Base-by-base conservation (phyloP, 257 asterid genomes). In the Parsonsia alboflavescens region DNA sequence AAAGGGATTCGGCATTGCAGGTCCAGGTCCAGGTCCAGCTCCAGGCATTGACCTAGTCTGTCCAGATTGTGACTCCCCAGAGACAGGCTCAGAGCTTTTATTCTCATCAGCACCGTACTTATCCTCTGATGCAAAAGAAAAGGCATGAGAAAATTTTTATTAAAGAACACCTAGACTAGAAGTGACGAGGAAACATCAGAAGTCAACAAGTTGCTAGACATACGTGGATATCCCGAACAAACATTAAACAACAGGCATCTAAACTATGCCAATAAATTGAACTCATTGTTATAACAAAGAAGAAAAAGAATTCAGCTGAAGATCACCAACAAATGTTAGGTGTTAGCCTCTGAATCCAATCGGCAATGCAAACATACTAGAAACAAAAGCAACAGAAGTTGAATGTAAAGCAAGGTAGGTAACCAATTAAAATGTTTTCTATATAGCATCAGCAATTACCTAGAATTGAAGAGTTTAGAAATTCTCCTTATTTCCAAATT, bases 1-100 rank as follows among this genome's bases (percentile, higher is more conserved):
- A 63, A 93, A 93, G 12, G 97, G 98, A 83, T 91, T 93, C 7
- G 84, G 88, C 81, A 88, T 48, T 42, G 85, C 90, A 73, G 85
- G 70, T 72, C 83, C 83, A 45, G 95, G 67, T 58, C 87, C 82
- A 71, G 86, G 7, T 72, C 83, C 83, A 45, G 95, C 69, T 58
- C 87, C 82, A 71, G 86, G 7, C 66, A 80, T 80, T 76, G 81
- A 69, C 68, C 83, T 79, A 72, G 82, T 73, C 84, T 82, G 88
- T 28, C 85, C 92, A 83, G 89, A 69, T 70, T 85, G 85, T 53
- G 90, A 53, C 61, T 81, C 90, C 33, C 72, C 59, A 39, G 91
- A 71, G 2, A 74, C 54, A 58, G 86, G 73, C 53, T 73, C 85
- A 11, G 84, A 64, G 45, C 75, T 78, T 54, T 84, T 88, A 46